A percentile compares a stretch with the other conserved stretches of the same genome.
phyloP scores from a whole-genome alignment of 148 eudicot genomes.

The Limonium bicolor region DNA sequence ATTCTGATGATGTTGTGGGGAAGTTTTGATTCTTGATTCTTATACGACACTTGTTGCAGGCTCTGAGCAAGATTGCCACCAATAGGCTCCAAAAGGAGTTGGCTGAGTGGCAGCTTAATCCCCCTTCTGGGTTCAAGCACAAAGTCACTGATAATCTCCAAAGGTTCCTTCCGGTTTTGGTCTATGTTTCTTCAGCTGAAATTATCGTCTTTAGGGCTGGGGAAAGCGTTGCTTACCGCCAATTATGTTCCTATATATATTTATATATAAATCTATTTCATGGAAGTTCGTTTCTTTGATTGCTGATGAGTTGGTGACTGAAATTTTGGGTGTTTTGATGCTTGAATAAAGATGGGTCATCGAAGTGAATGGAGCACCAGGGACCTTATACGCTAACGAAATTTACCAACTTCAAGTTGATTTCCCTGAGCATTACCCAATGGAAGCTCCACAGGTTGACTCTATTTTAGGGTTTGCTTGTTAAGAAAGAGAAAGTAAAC shows the following conservation, averaged over 20 bases:
- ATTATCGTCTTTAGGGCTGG: slow-evolving; percentile 3
- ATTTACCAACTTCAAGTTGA: slow-evolving; percentile 45
- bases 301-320: neutral
- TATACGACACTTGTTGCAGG: slow-evolving; percentile 6
- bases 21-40: neutral
- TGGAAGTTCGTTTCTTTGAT: neutral
- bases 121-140: slow-evolving; percentile 38
- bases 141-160: slow-evolving; percentile 47
- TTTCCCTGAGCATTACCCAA: slow-evolving; percentile 56
- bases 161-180: slow-evolving; percentile 14
- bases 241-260: neutral
- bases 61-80: slow-evolving; percentile 43
- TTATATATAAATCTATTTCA: neutral
- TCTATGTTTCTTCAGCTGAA: neutral
- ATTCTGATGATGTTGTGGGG: neutral
- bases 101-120: slow-evolving; percentile 40
- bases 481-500: neutral
- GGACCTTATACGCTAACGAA: slow-evolving; percentile 39
- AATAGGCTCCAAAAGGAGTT: slow-evolving; percentile 55
- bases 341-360: slow-evolving; percentile 30
- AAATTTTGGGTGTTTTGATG: neutral
- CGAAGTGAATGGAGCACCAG: slow-evolving; percentile 49
- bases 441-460: slow-evolving; percentile 58
- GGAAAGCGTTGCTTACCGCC: neutral
- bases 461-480: neutral